These are phyloP conservation scores for Cystobasidium ongulense DNA, from an alignment of 768 basidiomycete genomes.

Conservation along the genomic window DNA sequence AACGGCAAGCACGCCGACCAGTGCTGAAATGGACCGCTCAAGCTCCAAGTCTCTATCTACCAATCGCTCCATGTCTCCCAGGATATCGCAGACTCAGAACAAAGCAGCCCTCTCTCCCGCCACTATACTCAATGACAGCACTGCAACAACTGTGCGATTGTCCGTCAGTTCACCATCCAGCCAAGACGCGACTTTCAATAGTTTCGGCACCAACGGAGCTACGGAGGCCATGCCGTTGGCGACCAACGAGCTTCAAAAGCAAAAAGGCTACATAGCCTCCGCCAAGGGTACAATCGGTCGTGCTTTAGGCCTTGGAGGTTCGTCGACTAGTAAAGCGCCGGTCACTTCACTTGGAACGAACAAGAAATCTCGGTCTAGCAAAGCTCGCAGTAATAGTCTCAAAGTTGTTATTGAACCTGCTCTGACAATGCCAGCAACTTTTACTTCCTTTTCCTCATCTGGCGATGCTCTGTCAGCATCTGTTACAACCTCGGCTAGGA, in stretches of 20 bases:
- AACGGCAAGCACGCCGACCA: not conserved
- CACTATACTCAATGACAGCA: not conserved
- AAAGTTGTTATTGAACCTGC: conserved; percentile 4
- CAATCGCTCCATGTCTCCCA: not conserved
- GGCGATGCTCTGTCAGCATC: conserved; percentile 29
- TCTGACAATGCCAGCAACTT: not conserved
- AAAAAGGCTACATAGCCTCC: conserved; percentile 27
- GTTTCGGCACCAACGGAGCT: not conserved
- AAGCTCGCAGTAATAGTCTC: conserved; percentile 23
- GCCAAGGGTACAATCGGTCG: conserved; percentile 35
- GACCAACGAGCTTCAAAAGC: not conserved
- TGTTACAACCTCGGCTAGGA: conserved; percentile 27
- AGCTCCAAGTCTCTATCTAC: not conserved
- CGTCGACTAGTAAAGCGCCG: not conserved
- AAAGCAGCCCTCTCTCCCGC: conserved; percentile 14
- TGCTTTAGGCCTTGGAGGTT: conserved; percentile 33
- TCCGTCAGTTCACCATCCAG: not conserved
- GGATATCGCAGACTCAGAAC: not conserved
- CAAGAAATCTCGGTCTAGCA: conserved; percentile 2
- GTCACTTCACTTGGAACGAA: not conserved
- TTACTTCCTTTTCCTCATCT: not conserved
- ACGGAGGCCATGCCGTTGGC: conserved; percentile 15
- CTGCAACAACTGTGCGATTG: not conserved
- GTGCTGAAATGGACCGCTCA: conserved; percentile 2
- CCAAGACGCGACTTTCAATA: not conserved